Evolutionary conservation across 1,139 yeast species (phyloP).

Genomic region (Magnusiomyces paraingens): DNA sequence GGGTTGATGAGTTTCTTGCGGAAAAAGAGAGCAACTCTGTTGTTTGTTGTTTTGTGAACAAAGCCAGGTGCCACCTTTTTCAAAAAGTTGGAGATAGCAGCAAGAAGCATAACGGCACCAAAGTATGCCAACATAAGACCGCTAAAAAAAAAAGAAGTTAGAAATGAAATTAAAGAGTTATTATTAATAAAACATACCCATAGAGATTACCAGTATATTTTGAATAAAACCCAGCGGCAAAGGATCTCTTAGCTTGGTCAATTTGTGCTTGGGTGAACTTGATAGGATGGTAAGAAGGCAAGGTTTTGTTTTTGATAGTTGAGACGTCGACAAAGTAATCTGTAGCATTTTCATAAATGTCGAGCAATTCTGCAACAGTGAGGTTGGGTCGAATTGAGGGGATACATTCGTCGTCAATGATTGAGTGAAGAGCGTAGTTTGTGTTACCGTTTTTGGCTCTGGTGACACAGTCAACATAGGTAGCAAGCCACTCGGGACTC

Average conservation of each 20-base stretch:
- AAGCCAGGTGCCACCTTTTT: constrained; percentile 7
- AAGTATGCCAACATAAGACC: constrained; percentile 24
- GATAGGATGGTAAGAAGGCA: constrained; percentile 5
- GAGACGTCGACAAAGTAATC: constrained; percentile 8
- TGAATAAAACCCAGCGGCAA: not conserved
- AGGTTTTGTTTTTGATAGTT: not conserved
- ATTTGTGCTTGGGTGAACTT: not conserved
- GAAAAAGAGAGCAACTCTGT: not conserved
- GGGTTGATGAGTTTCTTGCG: constrained; percentile 10
- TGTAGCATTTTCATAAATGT: constrained; percentile 7
- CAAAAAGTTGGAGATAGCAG: constrained; percentile 19
- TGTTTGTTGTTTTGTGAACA: constrained; percentile 7
- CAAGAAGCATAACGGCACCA: constrained; percentile 21
- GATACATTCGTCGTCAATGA: constrained; percentile 1
- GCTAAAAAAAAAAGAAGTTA: constrained; percentile 19
- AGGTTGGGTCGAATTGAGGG: not conserved
- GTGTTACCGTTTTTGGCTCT: constrained; percentile 1
- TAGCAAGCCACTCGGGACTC: constrained; percentile 9
- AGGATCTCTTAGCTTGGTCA: not conserved
- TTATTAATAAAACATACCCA: not conserved
- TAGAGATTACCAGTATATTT: constrained; percentile 3
- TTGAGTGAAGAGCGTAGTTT: too few species aligned
- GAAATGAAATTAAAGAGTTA: not conserved
- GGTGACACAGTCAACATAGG: constrained; percentile 6
- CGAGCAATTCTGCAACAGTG: not conserved